These are phyloP conservation scores for Talaromyces albobiverticillius DNA, from an alignment of 2,329 filamentous ascomycete species.

Conservation along the genomic window DNA sequence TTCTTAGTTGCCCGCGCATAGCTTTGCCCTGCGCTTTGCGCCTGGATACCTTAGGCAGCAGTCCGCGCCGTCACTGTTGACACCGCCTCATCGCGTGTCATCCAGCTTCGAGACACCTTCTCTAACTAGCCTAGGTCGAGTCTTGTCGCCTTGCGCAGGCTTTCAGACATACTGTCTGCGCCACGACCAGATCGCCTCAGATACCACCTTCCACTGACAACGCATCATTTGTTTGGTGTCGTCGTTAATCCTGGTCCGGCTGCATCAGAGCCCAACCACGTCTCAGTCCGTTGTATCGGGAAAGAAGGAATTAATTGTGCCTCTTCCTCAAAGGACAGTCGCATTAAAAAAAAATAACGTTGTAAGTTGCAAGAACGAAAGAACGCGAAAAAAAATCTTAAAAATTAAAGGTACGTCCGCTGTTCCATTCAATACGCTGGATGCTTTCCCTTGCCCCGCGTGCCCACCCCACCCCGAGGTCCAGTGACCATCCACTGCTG, in stretches of 20 bases:
- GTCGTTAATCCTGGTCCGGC: constrained; percentile 33
- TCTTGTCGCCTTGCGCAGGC: constrained; percentile 24
- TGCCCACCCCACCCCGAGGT: constrained; percentile 20
- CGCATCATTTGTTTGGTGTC: constrained; percentile 37
- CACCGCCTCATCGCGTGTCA: constrained; percentile 29
- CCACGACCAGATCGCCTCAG: constrained; percentile 23
- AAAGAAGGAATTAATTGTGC: constrained; percentile 13
- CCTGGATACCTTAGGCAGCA: constrained; percentile 14
- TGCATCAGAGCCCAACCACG: constrained; percentile 48
- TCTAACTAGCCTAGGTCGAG: not conserved
- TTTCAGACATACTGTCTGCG: constrained; percentile 23
- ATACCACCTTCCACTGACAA: constrained; percentile 36
- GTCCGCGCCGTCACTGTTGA: constrained; percentile 18
- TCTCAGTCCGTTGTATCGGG: constrained; percentile 29
- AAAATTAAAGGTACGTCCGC: constrained; percentile 34
- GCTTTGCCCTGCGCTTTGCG: constrained; percentile 1
- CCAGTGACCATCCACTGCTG: constrained; percentile 43
- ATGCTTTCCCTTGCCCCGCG: constrained; percentile 5
- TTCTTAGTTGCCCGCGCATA: constrained; percentile 20
- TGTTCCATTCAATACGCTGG: constrained; percentile 20
- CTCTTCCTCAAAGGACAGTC: too few relatives aligned
- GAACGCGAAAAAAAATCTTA: not conserved
- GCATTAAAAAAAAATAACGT: constrained; percentile 16
- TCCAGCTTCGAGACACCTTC: constrained; percentile 5
- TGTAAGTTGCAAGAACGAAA: not conserved